These are phyloP conservation scores for Emergomyces orientalis DNA, from an alignment of 2,329 filamentous ascomycete species.

Conservation along the genomic window DNA sequence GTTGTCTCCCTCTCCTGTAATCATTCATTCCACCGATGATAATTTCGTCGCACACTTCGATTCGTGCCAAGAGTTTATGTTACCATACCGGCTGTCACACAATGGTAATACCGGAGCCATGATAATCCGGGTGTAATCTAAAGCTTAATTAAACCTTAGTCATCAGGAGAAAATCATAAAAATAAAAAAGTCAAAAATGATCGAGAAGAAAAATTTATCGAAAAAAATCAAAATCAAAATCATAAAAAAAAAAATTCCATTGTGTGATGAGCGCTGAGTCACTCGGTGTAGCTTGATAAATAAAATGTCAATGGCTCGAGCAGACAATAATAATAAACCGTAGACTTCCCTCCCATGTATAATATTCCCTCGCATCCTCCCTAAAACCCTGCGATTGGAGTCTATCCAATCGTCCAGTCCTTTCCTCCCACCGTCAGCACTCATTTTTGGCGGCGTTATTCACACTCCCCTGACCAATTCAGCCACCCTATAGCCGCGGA, in stretches of 20 bases:
- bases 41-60: conserved; percentile 13
- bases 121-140: neutral
- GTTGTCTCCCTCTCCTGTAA: neutral
- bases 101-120: neutral
- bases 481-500: neutral
- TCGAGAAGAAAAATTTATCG: neutral
- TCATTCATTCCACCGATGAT: neutral
- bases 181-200: neutral
- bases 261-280: neutral
- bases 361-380: neutral
- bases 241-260: neutral
- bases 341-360: neutral
- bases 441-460: neutral
- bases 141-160: neutral
- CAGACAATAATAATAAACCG: neutral
- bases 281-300: neutral
- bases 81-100: conserved; percentile 1
- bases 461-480: neutral
- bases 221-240: neutral
- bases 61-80: conserved; percentile 10
- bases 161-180: neutral
- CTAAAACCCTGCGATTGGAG: neutral
- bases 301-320: neutral
- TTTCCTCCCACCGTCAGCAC: neutral
- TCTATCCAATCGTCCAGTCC: neutral